Base-by-base conservation (phyloP, 2,329 filamentous ascomycete species). In the Diaporthe caulivora region DNA sequence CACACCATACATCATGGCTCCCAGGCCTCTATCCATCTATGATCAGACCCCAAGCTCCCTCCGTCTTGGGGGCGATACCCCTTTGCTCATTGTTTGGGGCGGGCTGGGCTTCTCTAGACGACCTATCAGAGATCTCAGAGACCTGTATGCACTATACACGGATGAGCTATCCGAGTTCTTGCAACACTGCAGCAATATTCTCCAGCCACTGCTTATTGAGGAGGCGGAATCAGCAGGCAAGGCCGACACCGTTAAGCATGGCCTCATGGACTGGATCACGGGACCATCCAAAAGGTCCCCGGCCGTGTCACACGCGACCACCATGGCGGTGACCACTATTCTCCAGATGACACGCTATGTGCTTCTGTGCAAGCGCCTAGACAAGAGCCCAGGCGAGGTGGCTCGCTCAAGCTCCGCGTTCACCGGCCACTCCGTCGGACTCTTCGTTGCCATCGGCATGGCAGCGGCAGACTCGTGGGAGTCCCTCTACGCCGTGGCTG, bases 331-430 rank as follows among this genome's bases (percentile, higher is more conserved):
- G 82, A 99, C 99, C 80, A 97, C 97, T 76, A 89, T 99, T 77
- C 95, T 98, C 29, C 97, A 99, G 84, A 90, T 99, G 73, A 94
- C 95, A 54, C 97, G 99, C 85, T 99, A 98, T 81, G 92, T 94
- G 77, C 94, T 98, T 57, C 96, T 95, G 68, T 98, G 95, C 87
- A 95, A 95, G 84, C 93, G 95, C 10, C 88, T 98, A 57, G 97
- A 97, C 72, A 92, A 95, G 73, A 92, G 97, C 78, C 97, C 97
- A 1, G 96, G 96, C 58, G 92, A 97, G 78, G 89, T 98, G 74
- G 91, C 95, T 72, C 94, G 97, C 77, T 90, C 93, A 76, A 90
- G 98, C 78, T 91, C 91, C 72, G 97, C 97, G 80, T 93, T 94
- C 7, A 98, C 97, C 49, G 97, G 97, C 80, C 97, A 99, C 84